Evolutionary conservation across 139 green algal genomes (phyloP).

Genomic region (Ettlia oleoabundans): DNA sequence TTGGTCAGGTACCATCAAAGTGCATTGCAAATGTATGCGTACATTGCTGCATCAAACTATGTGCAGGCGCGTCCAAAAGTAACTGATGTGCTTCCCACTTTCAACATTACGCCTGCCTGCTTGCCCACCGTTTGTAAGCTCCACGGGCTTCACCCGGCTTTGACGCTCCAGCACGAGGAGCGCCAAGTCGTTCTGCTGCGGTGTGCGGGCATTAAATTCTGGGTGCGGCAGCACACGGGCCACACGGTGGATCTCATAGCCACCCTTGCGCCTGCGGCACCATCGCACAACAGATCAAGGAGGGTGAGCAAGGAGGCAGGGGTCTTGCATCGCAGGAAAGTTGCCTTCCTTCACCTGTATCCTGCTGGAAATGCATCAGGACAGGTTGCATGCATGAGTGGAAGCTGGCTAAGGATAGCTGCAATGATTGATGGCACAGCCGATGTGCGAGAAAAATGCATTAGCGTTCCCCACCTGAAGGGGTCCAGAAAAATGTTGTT

Average conservation of each 20-base stretch:
- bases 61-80: too few species aligned
- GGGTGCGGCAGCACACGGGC: background rate
- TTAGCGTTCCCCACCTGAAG: background rate
- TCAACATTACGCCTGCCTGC: too few species aligned
- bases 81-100: too few species aligned
- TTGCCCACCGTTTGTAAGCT: background rate
- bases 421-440: background rate
- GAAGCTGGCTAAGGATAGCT: background rate
- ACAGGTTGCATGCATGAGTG: background rate
- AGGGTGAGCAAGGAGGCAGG: too few species aligned
- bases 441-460: too few species aligned
- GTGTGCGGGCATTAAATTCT: background rate
- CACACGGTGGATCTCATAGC: background rate
- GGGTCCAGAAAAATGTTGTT: conserved; percentile 10
- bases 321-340: too few species aligned
- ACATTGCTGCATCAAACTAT: background rate
- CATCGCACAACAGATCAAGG: too few species aligned
- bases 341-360: too few species aligned
- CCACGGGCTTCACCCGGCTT: background rate
- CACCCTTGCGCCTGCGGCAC: background rate
- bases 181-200: conserved; percentile 4
- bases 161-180: background rate
- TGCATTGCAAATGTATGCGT: too few species aligned
- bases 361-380: too few species aligned
- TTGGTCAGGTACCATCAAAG: background rate